These are phyloP conservation scores for Lotus japonicus DNA, from an alignment of 306 rosid genomes.

Conservation along the genomic window DNA sequence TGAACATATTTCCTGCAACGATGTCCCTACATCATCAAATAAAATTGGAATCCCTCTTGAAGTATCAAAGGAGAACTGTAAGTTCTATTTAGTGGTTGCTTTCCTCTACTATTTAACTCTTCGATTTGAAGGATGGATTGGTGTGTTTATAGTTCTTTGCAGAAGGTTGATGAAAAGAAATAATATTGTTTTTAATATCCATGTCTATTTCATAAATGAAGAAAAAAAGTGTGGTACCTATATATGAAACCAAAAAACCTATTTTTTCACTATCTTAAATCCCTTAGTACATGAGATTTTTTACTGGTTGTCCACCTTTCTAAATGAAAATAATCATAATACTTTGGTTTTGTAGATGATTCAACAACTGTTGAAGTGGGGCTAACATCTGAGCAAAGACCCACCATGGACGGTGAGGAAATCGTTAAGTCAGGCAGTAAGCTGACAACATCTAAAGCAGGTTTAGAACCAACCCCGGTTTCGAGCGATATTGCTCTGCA, in stretches of 20 bases:
- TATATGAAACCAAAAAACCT: not conserved
- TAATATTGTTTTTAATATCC: conserved; percentile 10
- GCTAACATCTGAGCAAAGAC: conserved; percentile 23
- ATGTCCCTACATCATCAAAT: conserved; percentile 30
- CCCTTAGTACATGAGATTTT: conserved; percentile 1
- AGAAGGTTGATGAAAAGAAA: conserved; percentile 12
- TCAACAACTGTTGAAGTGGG: conserved; percentile 27
- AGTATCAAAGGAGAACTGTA: conserved; percentile 49
- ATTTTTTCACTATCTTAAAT: not conserved
- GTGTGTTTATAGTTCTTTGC: not conserved
- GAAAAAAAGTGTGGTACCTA: not conserved
- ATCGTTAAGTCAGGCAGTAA: conserved; percentile 26
- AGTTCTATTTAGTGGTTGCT: conserved; percentile 32
- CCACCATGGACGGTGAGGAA: conserved; percentile 29
- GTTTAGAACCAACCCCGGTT: conserved; percentile 33
- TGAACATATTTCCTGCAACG: conserved; percentile 24
- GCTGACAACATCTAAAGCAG: conserved; percentile 46
- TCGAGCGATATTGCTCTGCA: conserved; percentile 48
- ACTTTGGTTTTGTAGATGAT: conserved; percentile 22
- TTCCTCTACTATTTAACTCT: not conserved
- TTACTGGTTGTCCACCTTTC: conserved; percentile 2
- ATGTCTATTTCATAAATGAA: not conserved
- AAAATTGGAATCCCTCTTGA: conserved; percentile 24
- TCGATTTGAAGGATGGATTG: not conserved
- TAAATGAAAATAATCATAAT: not conserved